Conservation (phyloP, 139 green algal species). For the Protoeuglena noctilucae region DNA sequence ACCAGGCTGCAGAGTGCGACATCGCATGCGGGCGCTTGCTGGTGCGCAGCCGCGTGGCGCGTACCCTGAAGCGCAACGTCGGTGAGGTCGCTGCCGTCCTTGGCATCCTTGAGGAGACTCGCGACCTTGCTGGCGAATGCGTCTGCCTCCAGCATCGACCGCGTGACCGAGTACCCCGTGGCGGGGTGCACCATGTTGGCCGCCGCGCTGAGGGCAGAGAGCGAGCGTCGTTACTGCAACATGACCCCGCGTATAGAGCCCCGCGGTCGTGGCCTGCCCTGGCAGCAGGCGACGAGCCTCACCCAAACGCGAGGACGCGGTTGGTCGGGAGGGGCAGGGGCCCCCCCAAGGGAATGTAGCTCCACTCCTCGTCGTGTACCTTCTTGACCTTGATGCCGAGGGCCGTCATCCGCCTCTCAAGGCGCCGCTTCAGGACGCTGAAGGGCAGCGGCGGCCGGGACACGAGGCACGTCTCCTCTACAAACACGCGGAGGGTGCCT, state of each 20-base stretch:
- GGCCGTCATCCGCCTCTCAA: slow-evolving; percentile 39
- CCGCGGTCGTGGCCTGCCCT: background rate
- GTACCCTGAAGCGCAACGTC: too few species aligned
- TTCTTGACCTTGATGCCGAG: slow-evolving; percentile 45
- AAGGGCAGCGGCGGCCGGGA: slow-evolving; percentile 62
- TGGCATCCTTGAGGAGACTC: slow-evolving; percentile 8
- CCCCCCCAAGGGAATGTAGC: slow-evolving; percentile 78
- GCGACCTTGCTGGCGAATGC: slow-evolving; percentile 26
- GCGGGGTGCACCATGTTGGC: slow-evolving; percentile 74
- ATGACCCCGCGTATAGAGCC: too few species aligned
- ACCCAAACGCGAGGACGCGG: slow-evolving; percentile 56
- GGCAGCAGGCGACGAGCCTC: too few species aligned
- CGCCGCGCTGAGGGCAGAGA: too few species aligned
- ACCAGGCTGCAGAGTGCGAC: too few species aligned
- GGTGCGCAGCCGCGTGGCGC: background rate
- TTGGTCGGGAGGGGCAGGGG: slow-evolving; percentile 46
- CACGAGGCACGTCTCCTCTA: slow-evolving; percentile 73
- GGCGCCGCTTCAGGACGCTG: slow-evolving; percentile 45
- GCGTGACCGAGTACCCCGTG: slow-evolving; percentile 45
- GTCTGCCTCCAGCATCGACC: slow-evolving; percentile 41
- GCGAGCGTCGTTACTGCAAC: too few species aligned
- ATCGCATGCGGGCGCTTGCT: background rate
- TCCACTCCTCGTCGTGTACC: slow-evolving; percentile 80
- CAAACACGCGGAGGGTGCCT: slow-evolving; percentile 40
- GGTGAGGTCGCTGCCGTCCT: too few species aligned